Evolutionary conservation across 345 rosid species (phyloP).

Genomic region (Lumnitzera racemosa): DNA sequence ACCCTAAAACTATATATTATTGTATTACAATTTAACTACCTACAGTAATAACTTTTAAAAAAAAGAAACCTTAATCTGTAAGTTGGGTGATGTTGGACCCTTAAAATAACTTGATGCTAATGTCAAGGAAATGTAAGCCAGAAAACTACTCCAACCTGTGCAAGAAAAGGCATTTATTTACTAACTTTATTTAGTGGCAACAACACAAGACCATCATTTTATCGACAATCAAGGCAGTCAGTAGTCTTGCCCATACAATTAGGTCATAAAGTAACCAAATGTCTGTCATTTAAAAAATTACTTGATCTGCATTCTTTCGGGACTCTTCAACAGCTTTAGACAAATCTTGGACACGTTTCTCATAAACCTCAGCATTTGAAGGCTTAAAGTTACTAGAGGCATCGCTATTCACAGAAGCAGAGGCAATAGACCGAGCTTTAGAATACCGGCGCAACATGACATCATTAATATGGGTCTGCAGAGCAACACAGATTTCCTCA

Average conservation of each 20-base stretch:
- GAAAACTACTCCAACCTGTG: too few relatives aligned
- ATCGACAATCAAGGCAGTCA: too few relatives aligned
- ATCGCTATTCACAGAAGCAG: conserved; percentile 65
- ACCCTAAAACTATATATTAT: too few relatives aligned
- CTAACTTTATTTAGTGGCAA: too few relatives aligned
- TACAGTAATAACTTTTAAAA: too few relatives aligned
- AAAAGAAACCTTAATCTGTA: too few relatives aligned
- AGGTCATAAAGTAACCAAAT: not conserved
- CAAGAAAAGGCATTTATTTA: too few relatives aligned
- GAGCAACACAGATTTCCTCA: conserved; percentile 97
- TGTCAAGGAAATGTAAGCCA: too few relatives aligned
- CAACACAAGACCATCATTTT: too few relatives aligned
- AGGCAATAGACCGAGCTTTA: conserved; percentile 67
- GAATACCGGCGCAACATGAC: conserved; percentile 98
- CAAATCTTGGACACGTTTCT: conserved; percentile 74
- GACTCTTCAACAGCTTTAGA: conserved; percentile 72
- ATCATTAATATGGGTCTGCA: conserved; percentile 98
- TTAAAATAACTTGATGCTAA: too few relatives aligned
- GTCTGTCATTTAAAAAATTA: conserved; percentile 16
- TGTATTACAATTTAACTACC: too few relatives aligned
- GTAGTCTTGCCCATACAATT: not conserved
- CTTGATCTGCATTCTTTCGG: conserved; percentile 56
- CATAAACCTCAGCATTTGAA: conserved; percentile 50
- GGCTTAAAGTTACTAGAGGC: conserved; percentile 50
- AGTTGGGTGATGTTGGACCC: too few relatives aligned